phyloP scores from a whole-genome alignment of 441 rosid species.

The Euphorbia schlechtendalii region DNA sequence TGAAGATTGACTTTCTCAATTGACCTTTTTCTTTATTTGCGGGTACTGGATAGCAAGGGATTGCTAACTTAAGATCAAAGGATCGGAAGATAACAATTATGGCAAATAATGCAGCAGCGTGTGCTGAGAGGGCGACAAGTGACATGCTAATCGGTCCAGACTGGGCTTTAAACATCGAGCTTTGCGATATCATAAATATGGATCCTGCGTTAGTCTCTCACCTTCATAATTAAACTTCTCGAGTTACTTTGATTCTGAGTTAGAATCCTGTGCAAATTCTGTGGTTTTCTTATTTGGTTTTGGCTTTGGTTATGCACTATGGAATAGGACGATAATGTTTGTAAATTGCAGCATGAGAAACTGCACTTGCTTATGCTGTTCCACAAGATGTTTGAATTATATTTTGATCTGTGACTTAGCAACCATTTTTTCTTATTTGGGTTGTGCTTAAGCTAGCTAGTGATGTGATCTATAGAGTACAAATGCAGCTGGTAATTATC shows the following conservation, averaged over 20 bases:
- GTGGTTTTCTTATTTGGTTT: slow-evolving; percentile 3
- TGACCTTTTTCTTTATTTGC: slow-evolving; percentile 15
- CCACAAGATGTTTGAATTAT: not conserved
- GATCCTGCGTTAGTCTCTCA: slow-evolving; percentile 64
- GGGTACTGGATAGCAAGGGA: slow-evolving; percentile 18
- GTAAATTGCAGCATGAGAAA: not conserved
- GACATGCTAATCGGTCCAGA: slow-evolving; percentile 88
- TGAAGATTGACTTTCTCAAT: slow-evolving; percentile 14
- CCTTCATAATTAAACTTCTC: slow-evolving; percentile 8
- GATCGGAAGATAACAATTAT: slow-evolving; percentile 23
- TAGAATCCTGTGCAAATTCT: not conserved
- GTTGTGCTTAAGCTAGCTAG: not conserved
- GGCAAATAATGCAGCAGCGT: slow-evolving; percentile 72
- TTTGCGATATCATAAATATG: slow-evolving; percentile 87
- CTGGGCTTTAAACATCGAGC: slow-evolving; percentile 92
- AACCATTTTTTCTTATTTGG: not conserved
- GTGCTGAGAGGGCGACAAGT: slow-evolving; percentile 93
- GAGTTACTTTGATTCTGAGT: not conserved
- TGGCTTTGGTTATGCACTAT: not conserved
- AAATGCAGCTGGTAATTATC: no score
- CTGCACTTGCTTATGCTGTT: not conserved
- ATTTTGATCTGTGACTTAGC: not conserved
- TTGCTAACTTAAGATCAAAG: slow-evolving; percentile 11
- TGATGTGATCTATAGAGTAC: not conserved
- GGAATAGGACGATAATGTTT: not conserved